A percentile compares a stretch with the other conserved stretches of the same genome.
phyloP scores from a whole-genome alignment of 805 yeast genomes.

The Kazachstania martiniae region DNA sequence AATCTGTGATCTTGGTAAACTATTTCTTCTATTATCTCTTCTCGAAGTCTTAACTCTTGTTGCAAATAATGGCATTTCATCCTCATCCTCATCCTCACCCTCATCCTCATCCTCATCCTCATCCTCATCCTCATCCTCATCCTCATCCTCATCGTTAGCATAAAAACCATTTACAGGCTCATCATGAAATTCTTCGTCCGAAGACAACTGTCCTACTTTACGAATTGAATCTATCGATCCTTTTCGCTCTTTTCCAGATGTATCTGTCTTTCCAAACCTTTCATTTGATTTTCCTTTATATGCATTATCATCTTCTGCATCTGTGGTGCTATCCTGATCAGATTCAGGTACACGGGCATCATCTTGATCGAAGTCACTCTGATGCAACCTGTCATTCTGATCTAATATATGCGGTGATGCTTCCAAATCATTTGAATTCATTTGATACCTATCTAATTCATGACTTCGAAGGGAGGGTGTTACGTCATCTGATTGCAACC shows the following conservation, averaged over 20 bases:
- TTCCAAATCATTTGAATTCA: not conserved
- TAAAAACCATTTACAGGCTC: too few relatives aligned
- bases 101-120: conserved; percentile 7
- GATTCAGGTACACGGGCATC: conserved; percentile 25
- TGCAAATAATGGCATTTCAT: conserved; percentile 12
- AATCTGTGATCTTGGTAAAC: conserved; percentile 10
- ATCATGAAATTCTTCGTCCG: conserved; percentile 30
- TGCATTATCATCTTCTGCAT: conserved; percentile 15
- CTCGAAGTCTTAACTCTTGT: conserved; percentile 1
- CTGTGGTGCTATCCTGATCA: conserved; percentile 24
- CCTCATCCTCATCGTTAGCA: conserved; percentile 10
- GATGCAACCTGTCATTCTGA: not conserved
- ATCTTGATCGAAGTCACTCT: conserved; percentile 4
- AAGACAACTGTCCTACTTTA: conserved; percentile 30
- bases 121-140: conserved; percentile 8
- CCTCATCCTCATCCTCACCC: conserved; percentile 7
- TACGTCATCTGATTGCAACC: conserved; percentile 23
- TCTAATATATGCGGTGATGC: too few relatives aligned
- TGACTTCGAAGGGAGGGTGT: conserved; percentile 17
- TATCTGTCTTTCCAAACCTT: not conserved
- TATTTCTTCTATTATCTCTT: not conserved
- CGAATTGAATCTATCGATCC: conserved; percentile 12
- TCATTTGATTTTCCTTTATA: conserved; percentile 3
- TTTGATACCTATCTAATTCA: conserved; percentile 20
- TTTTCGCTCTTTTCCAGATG: conserved; percentile 1